Base-by-base conservation (phyloP, 2,329 filamentous ascomycete genomes). In the Aspergillus carbonarius region DNA sequence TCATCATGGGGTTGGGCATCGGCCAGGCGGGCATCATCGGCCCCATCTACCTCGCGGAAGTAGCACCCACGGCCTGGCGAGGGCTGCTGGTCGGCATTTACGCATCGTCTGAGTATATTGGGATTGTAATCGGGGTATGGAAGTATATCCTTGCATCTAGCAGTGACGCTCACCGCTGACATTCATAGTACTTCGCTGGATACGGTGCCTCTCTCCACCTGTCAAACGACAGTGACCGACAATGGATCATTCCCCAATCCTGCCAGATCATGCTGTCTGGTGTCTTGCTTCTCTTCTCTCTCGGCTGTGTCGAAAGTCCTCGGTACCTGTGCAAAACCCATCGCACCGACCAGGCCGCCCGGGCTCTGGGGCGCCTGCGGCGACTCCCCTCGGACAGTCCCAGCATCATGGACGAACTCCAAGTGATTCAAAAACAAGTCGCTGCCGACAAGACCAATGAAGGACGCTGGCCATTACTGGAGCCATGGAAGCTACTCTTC, bases 31-130 rank as follows among this genome's bases (percentile, higher is more conserved):
- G 92, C 0, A 92, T 96, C 25, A 89, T 96, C 27, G 91, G 93
- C 1, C 93, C 93, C 0, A 82, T 96, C 6, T 96, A 96, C 79
- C 92, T 96, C 68, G 91, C 90, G 53, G 93, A 96, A 74, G 83
- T 96, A 25, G 87, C 92, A 0, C 92, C 92, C 1, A 85, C 85
- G 0, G 76, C 81, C 13, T 83, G 87, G 68, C 85, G 88, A 48
- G 91, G 91, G 9, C 84, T 93, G 39, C 20, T 65, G 35, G 63
- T 65, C 6, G 57, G 56, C 12, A 46, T 64, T 1, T 68, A 63
- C 54, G 61, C 60, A 2, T 55, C 60, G 20, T 66, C 60, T 1
- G 66, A 64, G 34, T 68, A 68, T 30, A 35, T 68, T n/a, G 66
- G 66, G 9, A 63, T 68, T 18, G 58, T 67, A 50, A 57, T 63